Conservation (phyloP, 805 yeast species). For the Candida xyloterini region DNA sequence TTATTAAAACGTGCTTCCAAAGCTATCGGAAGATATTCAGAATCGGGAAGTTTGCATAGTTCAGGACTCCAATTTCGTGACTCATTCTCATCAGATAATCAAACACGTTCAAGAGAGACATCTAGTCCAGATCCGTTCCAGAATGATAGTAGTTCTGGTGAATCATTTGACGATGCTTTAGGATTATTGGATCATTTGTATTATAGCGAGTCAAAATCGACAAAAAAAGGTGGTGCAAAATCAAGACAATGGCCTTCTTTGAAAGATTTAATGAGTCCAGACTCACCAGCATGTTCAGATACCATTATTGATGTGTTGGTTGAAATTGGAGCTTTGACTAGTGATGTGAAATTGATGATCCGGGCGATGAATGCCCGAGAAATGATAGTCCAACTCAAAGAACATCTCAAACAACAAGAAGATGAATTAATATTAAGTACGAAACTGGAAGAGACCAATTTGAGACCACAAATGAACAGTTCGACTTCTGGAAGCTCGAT, state of each 20-base stretch:
- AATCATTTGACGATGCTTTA: not conserved
- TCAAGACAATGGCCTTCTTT: constrained; percentile 44
- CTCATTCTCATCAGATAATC: not conserved
- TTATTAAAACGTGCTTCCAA: constrained; percentile 48
- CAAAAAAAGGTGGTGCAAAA: no score
- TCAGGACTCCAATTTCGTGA: constrained; percentile 2
- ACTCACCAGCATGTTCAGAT: constrained; percentile 54
- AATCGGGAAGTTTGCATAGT: constrained; percentile 3
- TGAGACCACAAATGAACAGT: not conserved
- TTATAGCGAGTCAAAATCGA: not conserved
- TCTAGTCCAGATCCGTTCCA: not conserved
- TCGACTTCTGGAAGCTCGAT: constrained; percentile 1
- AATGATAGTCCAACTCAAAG: constrained; percentile 39
- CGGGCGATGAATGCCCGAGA: constrained; percentile 53
- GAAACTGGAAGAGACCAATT: not conserved
- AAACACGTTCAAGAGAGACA: not conserved
- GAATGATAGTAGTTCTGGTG: not conserved
- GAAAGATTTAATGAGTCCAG: constrained; percentile 55
- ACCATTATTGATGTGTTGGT: constrained; percentile 55
- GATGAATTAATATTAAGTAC: not conserved
- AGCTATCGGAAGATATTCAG: constrained; percentile 22
- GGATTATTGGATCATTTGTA: not conserved
- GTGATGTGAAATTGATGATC: constrained; percentile 62
- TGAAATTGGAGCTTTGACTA: constrained; percentile 58
- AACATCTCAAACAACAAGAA: constrained; percentile 26